Base-by-base conservation (phyloP, 225 moss, liverwort and hornwort species). In the Takakia lepidozioides region DNA sequence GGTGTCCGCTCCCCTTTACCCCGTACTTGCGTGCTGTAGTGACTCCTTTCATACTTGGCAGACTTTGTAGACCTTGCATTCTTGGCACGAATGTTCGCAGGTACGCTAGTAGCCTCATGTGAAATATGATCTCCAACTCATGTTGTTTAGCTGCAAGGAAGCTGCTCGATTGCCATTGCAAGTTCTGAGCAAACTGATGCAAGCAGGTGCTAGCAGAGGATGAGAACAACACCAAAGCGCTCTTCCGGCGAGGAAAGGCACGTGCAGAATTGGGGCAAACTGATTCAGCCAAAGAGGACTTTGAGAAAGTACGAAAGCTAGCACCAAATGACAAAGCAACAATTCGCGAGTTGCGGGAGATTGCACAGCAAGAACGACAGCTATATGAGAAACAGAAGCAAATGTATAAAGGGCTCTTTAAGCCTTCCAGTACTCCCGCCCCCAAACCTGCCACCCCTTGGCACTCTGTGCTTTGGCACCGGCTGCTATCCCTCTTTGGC, bases 381-480 rank as follows among this genome's bases (percentile, higher is more conserved):
- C 66, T 98, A 4, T 91, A 85, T 43, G 49, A 80, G 13, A 98
- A 91, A 68, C 98, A 98, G 29, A 85, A 85, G 49, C 82, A 91
- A 69, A 80, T 98, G 56, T 98, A 87, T 67, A 83, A 81, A 64
- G 98, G 91, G 38, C 75, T 98, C 25, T 98, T 98, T 52, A 78
- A 77, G 19, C 44, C 85, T 28, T 8, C 76, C 5, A 35, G 53
- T 46, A 23, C 45, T 27, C 50, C 14, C n/a, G 11, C 58, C 21
- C 16, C 49, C 9, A 60, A n/a, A 48, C 36, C 14, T 26, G 43
- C 73, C 2, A 0, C 59, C 16, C 51, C 15, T 39, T 80, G 79
- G 79, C 70, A 74, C 34, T 66, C 67, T 0, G 66, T 38, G 54
- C 9, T 80, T 29, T 70, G 70, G 74, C 66, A 57, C 10, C 70